phyloP scores from a whole-genome alignment of 768 basidiomycete species.

The Auricularia sp. region DNA sequence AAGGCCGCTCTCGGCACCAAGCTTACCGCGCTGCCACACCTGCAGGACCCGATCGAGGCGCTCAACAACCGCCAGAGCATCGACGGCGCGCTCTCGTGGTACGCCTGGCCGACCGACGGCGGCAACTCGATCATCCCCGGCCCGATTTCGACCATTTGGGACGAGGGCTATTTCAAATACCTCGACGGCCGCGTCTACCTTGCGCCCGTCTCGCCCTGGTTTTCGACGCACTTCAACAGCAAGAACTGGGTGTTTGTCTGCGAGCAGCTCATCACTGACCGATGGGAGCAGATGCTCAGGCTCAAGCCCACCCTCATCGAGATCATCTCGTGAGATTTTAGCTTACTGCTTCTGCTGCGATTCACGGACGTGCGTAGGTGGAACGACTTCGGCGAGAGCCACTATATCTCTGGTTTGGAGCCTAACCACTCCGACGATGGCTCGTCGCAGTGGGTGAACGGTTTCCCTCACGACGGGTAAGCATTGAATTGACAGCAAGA shows the following conservation, averaged over 20 bases:
- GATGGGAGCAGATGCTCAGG: neutral
- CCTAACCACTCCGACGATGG: conserved; percentile 1
- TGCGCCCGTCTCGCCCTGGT: conserved; percentile 1
- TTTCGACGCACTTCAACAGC: conserved; percentile 3
- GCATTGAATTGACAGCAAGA: neutral
- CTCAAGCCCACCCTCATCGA: neutral
- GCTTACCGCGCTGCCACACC: conserved; percentile 1
- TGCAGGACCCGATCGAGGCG: neutral
- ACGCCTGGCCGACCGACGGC: neutral
- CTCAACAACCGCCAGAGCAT: neutral
- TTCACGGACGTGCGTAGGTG: neutral
- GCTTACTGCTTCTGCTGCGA: neutral
- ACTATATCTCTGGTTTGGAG: neutral
- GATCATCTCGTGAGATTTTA: neutral
- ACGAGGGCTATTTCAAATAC: neutral
- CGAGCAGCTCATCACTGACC: conserved; percentile 2
- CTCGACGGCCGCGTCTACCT: neutral
- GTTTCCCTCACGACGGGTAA: conserved; percentile 2
- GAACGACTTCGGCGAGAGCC: neutral
- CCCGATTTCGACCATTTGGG: neutral
- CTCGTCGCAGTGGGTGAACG: neutral
- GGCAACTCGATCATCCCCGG: conserved; percentile 2
- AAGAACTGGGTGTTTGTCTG: conserved; percentile 3
- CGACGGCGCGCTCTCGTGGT: neutral
- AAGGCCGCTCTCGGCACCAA: neutral